Evolutionary conservation across 129 eudicot species (phyloP).

Genomic region (Flaveria robusta): DNA sequence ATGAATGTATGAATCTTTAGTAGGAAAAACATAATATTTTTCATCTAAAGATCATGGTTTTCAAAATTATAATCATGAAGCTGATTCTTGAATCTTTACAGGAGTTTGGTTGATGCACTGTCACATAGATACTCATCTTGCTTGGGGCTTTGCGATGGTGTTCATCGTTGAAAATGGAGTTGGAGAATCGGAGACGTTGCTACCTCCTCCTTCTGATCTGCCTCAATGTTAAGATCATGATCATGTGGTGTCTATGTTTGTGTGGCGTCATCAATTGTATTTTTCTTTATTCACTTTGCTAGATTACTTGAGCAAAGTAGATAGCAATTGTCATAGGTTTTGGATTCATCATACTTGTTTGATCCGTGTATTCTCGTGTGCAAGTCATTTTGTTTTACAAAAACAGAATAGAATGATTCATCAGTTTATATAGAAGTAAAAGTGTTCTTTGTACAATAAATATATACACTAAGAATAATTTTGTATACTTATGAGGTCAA

Average conservation of each 20-base stretch:
- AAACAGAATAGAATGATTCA: conserved; percentile 29
- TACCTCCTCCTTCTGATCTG: conserved; percentile 80
- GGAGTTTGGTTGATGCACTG: conserved; percentile 39
- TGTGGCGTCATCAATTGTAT: conserved; percentile 7
- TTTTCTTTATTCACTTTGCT: conserved; percentile 25
- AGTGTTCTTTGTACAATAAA: conserved; percentile 17
- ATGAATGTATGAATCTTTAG: neutral
- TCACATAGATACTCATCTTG: conserved; percentile 56
- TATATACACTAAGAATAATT: no score
- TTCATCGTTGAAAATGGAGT: conserved; percentile 72
- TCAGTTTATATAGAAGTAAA: conserved; percentile 20
- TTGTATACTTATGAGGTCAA: no score
- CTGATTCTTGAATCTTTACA: conserved; percentile 8
- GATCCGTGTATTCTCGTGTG: conserved; percentile 24
- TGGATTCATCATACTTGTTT: conserved; percentile 16
- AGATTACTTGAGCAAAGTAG: conserved; percentile 20
- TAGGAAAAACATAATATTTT: neutral
- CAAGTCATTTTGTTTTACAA: conserved; percentile 11
- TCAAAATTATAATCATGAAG: neutral
- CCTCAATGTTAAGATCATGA: conserved; percentile 57
- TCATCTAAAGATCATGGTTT: neutral
- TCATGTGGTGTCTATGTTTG: neutral
- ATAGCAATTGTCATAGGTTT: conserved; percentile 9
- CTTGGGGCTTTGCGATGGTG: conserved; percentile 83
- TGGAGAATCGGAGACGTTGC: conserved; percentile 51